A percentile compares a stretch with the other conserved stretches of the same genome.
Evolutionary conservation across 768 basidiomycete species (phyloP).

Genomic region (Polyporus arcularius): DNA sequence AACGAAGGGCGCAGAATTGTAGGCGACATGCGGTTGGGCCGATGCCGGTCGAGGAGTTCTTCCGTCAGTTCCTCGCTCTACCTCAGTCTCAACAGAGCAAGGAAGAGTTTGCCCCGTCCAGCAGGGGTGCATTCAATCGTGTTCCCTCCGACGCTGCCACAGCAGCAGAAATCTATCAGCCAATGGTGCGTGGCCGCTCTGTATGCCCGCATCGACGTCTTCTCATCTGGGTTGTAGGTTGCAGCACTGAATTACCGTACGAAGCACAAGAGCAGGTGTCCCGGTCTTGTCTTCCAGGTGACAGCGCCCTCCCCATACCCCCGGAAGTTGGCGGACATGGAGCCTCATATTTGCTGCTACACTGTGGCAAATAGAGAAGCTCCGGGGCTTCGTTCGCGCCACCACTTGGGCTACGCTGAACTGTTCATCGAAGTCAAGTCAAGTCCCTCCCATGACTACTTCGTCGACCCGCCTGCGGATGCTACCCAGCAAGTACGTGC

Average conservation of each 20-base stretch:
- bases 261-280: not conserved
- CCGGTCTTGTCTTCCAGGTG: constrained; percentile 4
- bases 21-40: no score
- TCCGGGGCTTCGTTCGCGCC: not conserved
- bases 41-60: no score
- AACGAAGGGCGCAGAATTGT: no score
- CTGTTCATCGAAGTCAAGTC: constrained; percentile 15
- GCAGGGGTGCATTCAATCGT: not conserved
- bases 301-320: not conserved
- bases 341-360: constrained; percentile 8
- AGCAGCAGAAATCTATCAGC: not conserved
- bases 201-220: no score
- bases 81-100: no score
- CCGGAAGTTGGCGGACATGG: not conserved
- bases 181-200: not conserved
- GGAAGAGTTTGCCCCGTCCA: not conserved
- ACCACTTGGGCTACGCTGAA: constrained; percentile 8
- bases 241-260: not conserved
- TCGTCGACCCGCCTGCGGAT: constrained; percentile 2
- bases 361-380: not conserved
- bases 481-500: no score
- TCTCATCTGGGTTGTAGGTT: not conserved
- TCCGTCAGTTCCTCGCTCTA: no score
- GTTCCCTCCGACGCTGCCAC: not conserved
- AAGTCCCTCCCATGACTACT: constrained; percentile 4